These are phyloP conservation scores for Passalora sequoiae DNA, from an alignment of 2,329 filamentous ascomycete species.

Conservation along the genomic window DNA sequence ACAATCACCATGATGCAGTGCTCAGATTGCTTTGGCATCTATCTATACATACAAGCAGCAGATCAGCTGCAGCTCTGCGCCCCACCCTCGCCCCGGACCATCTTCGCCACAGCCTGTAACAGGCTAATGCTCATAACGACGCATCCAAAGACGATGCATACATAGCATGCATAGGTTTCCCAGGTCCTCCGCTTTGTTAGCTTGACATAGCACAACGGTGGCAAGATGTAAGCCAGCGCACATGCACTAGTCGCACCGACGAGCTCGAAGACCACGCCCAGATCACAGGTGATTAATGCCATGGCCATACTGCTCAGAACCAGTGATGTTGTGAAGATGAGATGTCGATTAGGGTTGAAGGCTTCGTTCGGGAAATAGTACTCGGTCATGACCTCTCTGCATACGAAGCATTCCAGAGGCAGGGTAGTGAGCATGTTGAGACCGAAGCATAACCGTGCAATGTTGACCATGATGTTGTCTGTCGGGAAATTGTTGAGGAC, in stretches of 20 bases:
- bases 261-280: slow-evolving; percentile 90
- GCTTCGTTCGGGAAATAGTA: slow-evolving; percentile 70
- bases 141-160: slow-evolving; percentile 72
- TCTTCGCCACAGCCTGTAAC: slow-evolving; percentile 65
- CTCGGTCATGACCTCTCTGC: slow-evolving; percentile 90
- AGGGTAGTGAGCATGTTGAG: slow-evolving; percentile 98
- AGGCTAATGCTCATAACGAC: slow-evolving; percentile 77
- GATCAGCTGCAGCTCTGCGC: slow-evolving; percentile 21
- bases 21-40: no score
- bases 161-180: slow-evolving; percentile 56
- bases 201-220: slow-evolving; percentile 92
- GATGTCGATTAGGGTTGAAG: slow-evolving; percentile 76
- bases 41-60: no score
- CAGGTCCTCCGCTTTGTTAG: slow-evolving; percentile 63
- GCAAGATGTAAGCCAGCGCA: slow-evolving; percentile 89
- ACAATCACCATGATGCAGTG: no score
- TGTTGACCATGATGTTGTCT: slow-evolving; percentile 87
- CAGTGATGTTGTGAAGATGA: slow-evolving; percentile 77
- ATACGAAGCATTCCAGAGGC: slow-evolving; percentile 94
- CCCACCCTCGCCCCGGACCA: slow-evolving; percentile 38
- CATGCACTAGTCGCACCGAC: slow-evolving; percentile 94
- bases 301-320: slow-evolving; percentile 74
- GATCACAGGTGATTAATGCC: slow-evolving; percentile 81
- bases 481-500: slow-evolving; percentile 95
- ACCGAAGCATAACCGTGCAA: slow-evolving; percentile 90